These are phyloP conservation scores for Diutina siamensis DNA, from an alignment of 1,139 yeast species.

Conservation along the genomic window DNA sequence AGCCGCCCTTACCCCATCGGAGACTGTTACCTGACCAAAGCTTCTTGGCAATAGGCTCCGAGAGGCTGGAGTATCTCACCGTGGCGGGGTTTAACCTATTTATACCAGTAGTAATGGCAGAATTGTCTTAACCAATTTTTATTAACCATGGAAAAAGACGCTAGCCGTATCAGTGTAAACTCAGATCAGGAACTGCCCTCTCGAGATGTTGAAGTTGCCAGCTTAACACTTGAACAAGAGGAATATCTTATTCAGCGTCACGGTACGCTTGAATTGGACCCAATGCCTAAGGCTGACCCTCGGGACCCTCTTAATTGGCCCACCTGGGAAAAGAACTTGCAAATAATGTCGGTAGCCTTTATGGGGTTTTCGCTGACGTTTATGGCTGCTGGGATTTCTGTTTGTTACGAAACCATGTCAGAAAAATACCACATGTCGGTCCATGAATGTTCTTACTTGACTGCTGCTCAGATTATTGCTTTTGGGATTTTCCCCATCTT, in stretches of 20 bases:
- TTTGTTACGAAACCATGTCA: neutral
- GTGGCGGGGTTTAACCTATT: neutral
- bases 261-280: conserved; percentile 1
- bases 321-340: neutral
- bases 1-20: too few relatives aligned
- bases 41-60: neutral
- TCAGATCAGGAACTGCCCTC: neutral
- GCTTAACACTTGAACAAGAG: neutral
- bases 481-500: neutral
- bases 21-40: too few relatives aligned
- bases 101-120: too few relatives aligned
- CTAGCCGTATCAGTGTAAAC: neutral
- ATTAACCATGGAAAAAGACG: neutral
- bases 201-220: neutral
- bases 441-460: neutral
- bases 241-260: neutral
- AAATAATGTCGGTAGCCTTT: neutral
- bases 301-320: conserved; percentile 5
- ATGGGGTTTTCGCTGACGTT: conserved; percentile 4
- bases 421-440: neutral
- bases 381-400: conserved; percentile 3
- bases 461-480: neutral
- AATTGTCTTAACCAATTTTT: too few relatives aligned
- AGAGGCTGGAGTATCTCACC: neutral
- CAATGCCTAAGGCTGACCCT: neutral